Base-by-base conservation (phyloP, 768 basidiomycete species). In the Tricholoma flavovirens region DNA sequence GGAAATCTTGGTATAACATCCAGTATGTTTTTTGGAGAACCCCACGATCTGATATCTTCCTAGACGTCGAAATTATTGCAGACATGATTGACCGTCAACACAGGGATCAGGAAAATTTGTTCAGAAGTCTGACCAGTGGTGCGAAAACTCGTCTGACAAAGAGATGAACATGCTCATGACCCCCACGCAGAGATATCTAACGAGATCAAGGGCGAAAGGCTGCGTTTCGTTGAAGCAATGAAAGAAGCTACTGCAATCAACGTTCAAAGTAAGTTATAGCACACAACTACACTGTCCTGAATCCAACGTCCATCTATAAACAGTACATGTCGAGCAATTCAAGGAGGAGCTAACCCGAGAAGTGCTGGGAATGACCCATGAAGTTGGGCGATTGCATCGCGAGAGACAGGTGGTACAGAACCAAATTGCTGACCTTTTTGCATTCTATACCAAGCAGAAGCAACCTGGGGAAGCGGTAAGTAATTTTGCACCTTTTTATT, bases 141-240 rank as follows among this genome's bases (percentile, higher is more conserved):
- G 54, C 48, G 58, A 60, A 21, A 29, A 17, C 29, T 36, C 17
- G 24, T 24, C 3, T 30, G 51, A 33, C 4, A 3, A 15, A n/a
- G 35, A 19, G 26, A 33, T 9, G 9, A 10, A 15, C 8, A 30
- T 29, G 36, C 14, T 15, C 46, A 29, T 51, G 29, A 54, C 56
- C 10, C 24, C 42, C 50, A 22, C 30, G 15, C 62, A 90, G 92
- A 91, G 66, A 78, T 95, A 19, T 86, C 86, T 3, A 79, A 81
- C 55, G 93, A 94, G 62, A 93, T 95, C 53, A 84, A 86, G 52
- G 91, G 93, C 1, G 92, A 94, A 70, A 73, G 91, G 48, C 71
- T 94, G 53, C 77, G 89, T 5, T 94, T 95, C 62, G 89, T 94
- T 5, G 93, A 95, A 63, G 91, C 93, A n/a, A 95, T 94, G 92